These are phyloP conservation scores for Rhizopus sp. DNA, from an alignment of 371 early-diverging fungal genomes.

Conservation along the genomic window DNA sequence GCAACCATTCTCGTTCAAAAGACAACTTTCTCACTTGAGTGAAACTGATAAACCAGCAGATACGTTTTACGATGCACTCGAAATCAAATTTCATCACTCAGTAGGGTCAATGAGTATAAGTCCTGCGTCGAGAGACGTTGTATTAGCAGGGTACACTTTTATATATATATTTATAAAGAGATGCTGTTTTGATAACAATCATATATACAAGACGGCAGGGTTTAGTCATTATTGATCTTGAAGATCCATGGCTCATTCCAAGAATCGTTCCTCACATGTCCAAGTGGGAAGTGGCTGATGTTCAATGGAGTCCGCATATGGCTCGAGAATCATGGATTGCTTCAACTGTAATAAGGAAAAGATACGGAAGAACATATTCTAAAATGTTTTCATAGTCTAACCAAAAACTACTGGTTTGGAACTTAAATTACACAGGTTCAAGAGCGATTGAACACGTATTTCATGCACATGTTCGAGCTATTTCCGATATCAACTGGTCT, in stretches of 20 bases:
- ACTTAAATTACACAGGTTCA: conserved; percentile 52
- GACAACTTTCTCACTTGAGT: conserved; percentile 9
- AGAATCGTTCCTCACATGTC: conserved; percentile 78
- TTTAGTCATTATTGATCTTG: conserved; percentile 80
- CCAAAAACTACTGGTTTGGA: conserved; percentile 84
- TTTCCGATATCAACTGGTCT: conserved; percentile 87
- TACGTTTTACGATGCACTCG: conserved; percentile 62
- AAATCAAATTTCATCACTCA: conserved; percentile 74
- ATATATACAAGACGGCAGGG: conserved; percentile 64
- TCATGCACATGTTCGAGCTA: conserved; percentile 77
- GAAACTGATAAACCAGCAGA: conserved; percentile 33
- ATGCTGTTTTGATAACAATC: neutral
- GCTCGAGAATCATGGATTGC: conserved; percentile 81
- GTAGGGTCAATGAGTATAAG: conserved; percentile 85
- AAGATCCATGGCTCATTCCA: conserved; percentile 73
- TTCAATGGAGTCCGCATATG: conserved; percentile 87
- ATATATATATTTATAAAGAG: neutral
- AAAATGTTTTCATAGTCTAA: conserved; percentile 60
- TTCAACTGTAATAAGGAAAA: conserved; percentile 63
- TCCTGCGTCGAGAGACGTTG: conserved; percentile 77
- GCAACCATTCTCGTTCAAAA: conserved; percentile 20
- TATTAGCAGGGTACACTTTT: conserved; percentile 74
- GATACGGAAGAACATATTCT: neutral
- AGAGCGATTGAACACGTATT: conserved; percentile 73
- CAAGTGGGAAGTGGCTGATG: conserved; percentile 88